These are phyloP conservation scores for Zymoseptoria passerinii DNA, from an alignment of 2,329 filamentous ascomycete species.

Conservation along the genomic window DNA sequence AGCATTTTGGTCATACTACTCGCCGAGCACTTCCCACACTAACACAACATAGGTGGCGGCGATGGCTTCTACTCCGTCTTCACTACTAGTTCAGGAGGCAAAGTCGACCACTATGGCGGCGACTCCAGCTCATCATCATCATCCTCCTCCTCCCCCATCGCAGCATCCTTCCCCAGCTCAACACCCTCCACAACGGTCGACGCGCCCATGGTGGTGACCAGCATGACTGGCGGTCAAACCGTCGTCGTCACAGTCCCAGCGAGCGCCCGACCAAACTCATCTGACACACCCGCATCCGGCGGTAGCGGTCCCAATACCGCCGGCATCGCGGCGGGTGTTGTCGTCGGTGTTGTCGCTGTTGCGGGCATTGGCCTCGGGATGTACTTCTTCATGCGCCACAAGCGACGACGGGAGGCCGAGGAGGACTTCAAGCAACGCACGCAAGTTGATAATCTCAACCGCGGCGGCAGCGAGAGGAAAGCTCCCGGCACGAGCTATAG, in stretches of 20 bases:
- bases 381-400: constrained; percentile 68
- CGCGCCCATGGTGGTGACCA: constrained; percentile 25
- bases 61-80: constrained; percentile 44
- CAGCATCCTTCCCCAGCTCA: constrained; percentile 7
- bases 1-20: constrained; percentile 1
- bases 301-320: constrained; percentile 54
- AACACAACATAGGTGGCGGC: constrained; percentile 47
- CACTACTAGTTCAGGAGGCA: constrained; percentile 41
- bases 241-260: constrained; percentile 29
- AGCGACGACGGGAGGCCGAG: constrained; percentile 68
- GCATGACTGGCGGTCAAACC: constrained; percentile 26
- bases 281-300: constrained; percentile 31
- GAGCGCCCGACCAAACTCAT: constrained; percentile 34
- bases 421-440: constrained; percentile 78
- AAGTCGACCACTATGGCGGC: constrained; percentile 29
- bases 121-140: constrained; percentile 11
- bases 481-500: constrained; percentile 56
- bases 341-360: constrained; percentile 69
- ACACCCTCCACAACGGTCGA: constrained; percentile 5
- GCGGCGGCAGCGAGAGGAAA: constrained; percentile 44
- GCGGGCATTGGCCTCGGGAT: constrained; percentile 58
- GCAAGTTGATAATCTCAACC: constrained; percentile 63
- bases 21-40: not conserved
- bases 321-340: constrained; percentile 79
- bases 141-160: constrained; percentile 9